Base-by-base conservation (phyloP, 139 green algal genomes). In the Closterium sp. region DNA sequence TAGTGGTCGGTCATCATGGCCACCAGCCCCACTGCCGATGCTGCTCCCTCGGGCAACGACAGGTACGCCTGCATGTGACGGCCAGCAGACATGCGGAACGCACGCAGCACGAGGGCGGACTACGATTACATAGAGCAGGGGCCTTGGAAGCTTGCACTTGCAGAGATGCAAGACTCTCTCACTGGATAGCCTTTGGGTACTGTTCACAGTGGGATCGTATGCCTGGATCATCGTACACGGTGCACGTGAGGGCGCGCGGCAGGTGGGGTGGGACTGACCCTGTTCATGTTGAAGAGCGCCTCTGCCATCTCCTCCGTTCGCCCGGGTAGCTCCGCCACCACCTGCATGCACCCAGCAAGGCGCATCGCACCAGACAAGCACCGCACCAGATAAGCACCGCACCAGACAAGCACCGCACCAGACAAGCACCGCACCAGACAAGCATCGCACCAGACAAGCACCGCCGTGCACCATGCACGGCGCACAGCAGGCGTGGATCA, bases 1-100 rank as follows among this genome's bases (percentile, higher is more conserved):
- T 93, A 94, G 86, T 92, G 88, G 85, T 94, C 92, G 0, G 70
- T 89, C 92, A 94, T 93, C 92, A 94, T 90, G 24, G 92, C 92
- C 30, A 34, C 31, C 30, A 94, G 88, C 29, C 92, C 92, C 89
- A 84, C 73, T 4, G 70, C 92, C 29, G 88, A 93, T 84, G 79
- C 84, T 29, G 88, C 88, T 27, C 92, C 92, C 70, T 93, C 89
- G 4, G 92, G 92, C 31, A 94, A 45, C 31, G 92, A 94, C 22
- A 94, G 88, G 86, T 94, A 94, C 24, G 92, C 89, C 91, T 93
- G 86, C 2, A 7, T n/a, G 85, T 84, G 38, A 19, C 10, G 45
- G n/a, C n/a, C n/a, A n/a, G n/a, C n/a, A n/a, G n/a, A n/a, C 10
- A 4, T 2, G 45, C 45, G 10, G 10, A 9, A 19, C 45, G 10